Base-by-base conservation (phyloP, 805 yeast species). In the Barnettozyma wickerhamii region DNA sequence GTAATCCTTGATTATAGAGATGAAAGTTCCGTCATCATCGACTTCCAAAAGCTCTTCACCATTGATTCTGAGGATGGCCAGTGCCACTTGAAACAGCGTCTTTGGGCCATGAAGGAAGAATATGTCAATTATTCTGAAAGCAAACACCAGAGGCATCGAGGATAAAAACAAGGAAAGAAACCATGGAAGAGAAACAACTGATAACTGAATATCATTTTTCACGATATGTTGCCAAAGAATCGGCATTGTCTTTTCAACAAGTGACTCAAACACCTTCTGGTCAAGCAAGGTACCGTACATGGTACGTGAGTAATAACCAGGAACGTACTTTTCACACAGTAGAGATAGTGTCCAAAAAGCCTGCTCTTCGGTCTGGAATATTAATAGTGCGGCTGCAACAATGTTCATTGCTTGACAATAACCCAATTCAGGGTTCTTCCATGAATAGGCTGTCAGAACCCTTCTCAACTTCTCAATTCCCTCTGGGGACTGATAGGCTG, bases 331-430 rank as follows among this genome's bases (percentile, higher is more conserved):
- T 45, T 89, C 95, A 65, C 97, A 89, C 3, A 93, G 63, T 14
- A 77, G 75, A 41, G 80, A 77, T 42, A 93, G 70, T 43, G 91
- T 78, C 98, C 98, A 93, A 57, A 88, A 93, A 0, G 96, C 98
- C 62, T 93, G 98, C 50, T 91, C 99, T 61, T 93, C 99, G 7
- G 95, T 84, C 84, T 87, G 89, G 59, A 79, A 84, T 30, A 84
- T 84, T 45, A 85, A 64, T 39, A 85, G 60, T 0, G 87, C 90
- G 2, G 95, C 95, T 2, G 77, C 79, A 7, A 85, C 89, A 38
- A 93, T 93, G 59, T 93, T 93, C 99, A 95, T 93, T 1, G 98
- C 99, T 62, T 93, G 99, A 60, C 99, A 93, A 61, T 93, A 93
- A 0, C 99, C 99, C 19, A 93, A 87, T 31, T 91, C 96, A 0